Conservation (phyloP, 1,139 yeast species). For the Taphrina confusa region DNA sequence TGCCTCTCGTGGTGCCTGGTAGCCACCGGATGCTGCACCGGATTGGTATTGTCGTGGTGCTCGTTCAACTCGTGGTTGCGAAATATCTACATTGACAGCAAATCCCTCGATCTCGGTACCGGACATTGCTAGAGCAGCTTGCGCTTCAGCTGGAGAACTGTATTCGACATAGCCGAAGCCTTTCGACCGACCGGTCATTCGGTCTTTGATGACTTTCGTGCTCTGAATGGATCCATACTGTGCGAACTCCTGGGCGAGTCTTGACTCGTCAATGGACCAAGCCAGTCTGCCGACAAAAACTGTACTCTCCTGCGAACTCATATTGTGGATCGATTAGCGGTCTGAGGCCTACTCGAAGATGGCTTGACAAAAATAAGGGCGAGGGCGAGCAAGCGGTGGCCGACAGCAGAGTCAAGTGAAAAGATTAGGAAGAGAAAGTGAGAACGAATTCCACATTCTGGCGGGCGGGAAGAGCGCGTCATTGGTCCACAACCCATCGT, state of each 20-base stretch:
- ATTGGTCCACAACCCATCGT: too few species aligned
- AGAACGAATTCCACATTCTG: slow-evolving; percentile 19
- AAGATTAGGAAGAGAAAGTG: slow-evolving; percentile 11
- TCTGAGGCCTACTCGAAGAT: too few species aligned
- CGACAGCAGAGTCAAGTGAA: slow-evolving; percentile 3
- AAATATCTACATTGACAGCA: slow-evolving; percentile 89
- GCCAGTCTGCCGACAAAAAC: slow-evolving; percentile 95
- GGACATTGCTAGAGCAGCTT: slow-evolving; percentile 77
- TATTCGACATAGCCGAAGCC: slow-evolving; percentile 95
- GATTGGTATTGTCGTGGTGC: slow-evolving; percentile 42
- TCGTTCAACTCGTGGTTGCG: slow-evolving; percentile 69
- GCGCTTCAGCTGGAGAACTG: slow-evolving; percentile 71
- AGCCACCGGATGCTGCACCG: slow-evolving; percentile 66
- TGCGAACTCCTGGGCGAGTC: slow-evolving; percentile 86
- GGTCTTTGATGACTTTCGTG: slow-evolving; percentile 93
- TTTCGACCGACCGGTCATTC: slow-evolving; percentile 88
- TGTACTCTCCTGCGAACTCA: slow-evolving; percentile 54
- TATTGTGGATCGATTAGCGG: too few species aligned
- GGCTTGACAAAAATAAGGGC: too few species aligned
- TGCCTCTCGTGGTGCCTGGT: slow-evolving; percentile 53
- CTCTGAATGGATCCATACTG: slow-evolving; percentile 74
- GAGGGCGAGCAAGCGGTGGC: not conserved
- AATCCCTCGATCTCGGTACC: slow-evolving; percentile 96
- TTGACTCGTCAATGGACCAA: slow-evolving; percentile 93
- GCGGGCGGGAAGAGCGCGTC: slow-evolving; percentile 9